Percentiles rank a stretch among this genome's conserved stretches.
Conservation (phyloP, 2,329 filamentous ascomycete genomes). For the Botryotinia calthae region DNA sequence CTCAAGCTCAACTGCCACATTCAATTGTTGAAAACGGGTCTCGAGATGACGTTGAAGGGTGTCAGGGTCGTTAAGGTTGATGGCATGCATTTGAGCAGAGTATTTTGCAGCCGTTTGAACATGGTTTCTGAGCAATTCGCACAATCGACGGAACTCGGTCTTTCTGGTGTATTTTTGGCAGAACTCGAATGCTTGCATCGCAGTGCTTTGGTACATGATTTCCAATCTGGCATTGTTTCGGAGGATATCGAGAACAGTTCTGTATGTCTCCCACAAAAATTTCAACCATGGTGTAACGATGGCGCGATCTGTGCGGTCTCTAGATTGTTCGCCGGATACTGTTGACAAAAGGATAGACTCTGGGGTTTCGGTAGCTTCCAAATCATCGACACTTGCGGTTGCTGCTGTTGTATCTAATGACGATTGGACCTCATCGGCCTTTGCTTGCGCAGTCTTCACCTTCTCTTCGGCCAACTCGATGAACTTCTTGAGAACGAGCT, state of each 20-base stretch:
- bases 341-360: conserved; percentile 97
- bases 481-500: conserved; percentile 94
- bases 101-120: conserved; percentile 99
- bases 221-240: conserved; percentile 98
- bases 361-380: conserved; percentile 95
- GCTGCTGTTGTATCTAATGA: conserved; percentile 73
- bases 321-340: conserved; percentile 95
- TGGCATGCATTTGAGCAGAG: conserved; percentile 97
- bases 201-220: conserved; percentile 97
- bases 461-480: conserved; percentile 96
- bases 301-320: conserved; percentile 94
- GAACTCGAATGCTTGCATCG: conserved; percentile 97
- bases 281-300: conserved; percentile 99
- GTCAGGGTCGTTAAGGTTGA: conserved; percentile 96
- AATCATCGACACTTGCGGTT: conserved; percentile 80
- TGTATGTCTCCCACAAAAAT: conserved; percentile 99
- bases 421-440: conserved; percentile 92
- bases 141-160: conserved; percentile 98
- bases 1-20: conserved; percentile 96
- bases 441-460: conserved; percentile 91
- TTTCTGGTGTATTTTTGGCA: conserved; percentile 97
- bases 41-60: conserved; percentile 96
- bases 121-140: conserved; percentile 96
- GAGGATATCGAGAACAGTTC: conserved; percentile 95
- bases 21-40: conserved; percentile 96